Percentiles rank a stretch among this genome's conserved stretches.
Conservation (phyloP, 2,329 filamentous ascomycete species). For the Ceratocystis cacaofunesta region DNA sequence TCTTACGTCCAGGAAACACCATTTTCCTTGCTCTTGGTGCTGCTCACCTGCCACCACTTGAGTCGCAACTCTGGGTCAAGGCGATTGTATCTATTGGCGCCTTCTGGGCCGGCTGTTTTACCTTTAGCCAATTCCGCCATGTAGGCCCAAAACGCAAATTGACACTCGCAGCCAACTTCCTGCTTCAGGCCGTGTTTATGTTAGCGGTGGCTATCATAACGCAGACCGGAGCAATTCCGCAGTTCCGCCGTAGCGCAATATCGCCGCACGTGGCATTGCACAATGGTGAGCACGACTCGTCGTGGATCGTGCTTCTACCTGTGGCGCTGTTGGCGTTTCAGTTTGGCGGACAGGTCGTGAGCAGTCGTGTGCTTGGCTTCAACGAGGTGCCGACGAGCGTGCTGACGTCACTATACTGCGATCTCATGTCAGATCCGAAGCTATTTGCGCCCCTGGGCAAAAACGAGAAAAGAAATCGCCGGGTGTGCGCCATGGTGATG, state of each 20-base stretch:
- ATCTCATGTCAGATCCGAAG: constrained; percentile 36
- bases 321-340: constrained; percentile 38
- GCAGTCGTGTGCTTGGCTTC: constrained; percentile 34
- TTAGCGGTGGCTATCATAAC: constrained; percentile 38
- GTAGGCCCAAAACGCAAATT: constrained; percentile 27
- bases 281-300: constrained; percentile 19
- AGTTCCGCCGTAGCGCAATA: constrained; percentile 19
- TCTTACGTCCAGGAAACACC: constrained; percentile 35
- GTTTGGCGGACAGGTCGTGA: constrained; percentile 38
- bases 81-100: constrained; percentile 36
- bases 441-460: constrained; percentile 28
- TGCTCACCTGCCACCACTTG: constrained; percentile 33
- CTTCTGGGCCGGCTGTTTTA: constrained; percentile 39
- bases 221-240: constrained; percentile 31
- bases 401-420: constrained; percentile 39
- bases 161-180: constrained; percentile 34
- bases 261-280: constrained; percentile 9
- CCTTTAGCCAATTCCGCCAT: constrained; percentile 27
- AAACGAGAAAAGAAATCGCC: constrained; percentile 37
- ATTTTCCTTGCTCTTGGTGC: constrained; percentile 47
- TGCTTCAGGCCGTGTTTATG: constrained; percentile 37
- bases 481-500: constrained; percentile 31
- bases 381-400: constrained; percentile 41
- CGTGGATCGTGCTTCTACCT: constrained; percentile 29
- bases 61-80: constrained; percentile 36